Conservation (phyloP, 1,284 basidiomycete genomes). For the Grifola frondosa region DNA sequence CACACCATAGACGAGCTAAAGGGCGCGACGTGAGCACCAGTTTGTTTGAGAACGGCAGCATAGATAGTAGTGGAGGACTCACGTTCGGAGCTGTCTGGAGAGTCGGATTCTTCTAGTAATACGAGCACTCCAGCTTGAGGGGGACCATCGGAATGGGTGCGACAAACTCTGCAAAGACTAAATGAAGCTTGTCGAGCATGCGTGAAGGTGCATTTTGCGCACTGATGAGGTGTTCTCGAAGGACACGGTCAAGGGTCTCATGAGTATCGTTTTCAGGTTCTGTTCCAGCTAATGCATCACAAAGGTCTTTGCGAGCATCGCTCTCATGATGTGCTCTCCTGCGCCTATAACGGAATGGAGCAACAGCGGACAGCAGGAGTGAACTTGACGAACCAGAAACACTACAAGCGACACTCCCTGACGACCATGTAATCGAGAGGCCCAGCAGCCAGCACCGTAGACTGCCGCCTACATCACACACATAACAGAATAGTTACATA, state of each 20-base stretch:
- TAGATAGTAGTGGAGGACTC: slow-evolving; percentile 11
- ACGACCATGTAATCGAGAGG: no score
- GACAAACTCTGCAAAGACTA: background rate
- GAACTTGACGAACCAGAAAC: slow-evolving; percentile 52
- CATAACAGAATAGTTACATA: slow-evolving; percentile 5
- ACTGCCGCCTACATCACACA: slow-evolving; percentile 48
- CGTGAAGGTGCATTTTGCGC: slow-evolving; percentile 7
- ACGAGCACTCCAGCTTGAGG: slow-evolving; percentile 44
- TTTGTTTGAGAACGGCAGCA: slow-evolving; percentile 6
- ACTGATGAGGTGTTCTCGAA: slow-evolving; percentile 29
- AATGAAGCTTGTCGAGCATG: background rate
- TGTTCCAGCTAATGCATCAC: slow-evolving; percentile 26
- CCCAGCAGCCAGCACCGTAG: slow-evolving; percentile 75
- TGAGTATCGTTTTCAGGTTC: slow-evolving; percentile 30
- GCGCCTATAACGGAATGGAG: slow-evolving; percentile 30
- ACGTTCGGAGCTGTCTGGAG: slow-evolving; percentile 27
- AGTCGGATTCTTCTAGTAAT: slow-evolving; percentile 42
- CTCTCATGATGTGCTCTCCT: slow-evolving; percentile 43
- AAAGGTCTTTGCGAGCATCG: slow-evolving; percentile 37
- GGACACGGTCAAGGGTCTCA: slow-evolving; percentile 27
- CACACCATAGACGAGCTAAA: slow-evolving; percentile 71
- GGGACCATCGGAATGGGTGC: no score
- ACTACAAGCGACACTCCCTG: slow-evolving; percentile 54
- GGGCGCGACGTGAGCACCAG: background rate
- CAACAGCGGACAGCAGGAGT: background rate